These are phyloP conservation scores for Sanghuangporus weigelae DNA, from an alignment of 1,284 basidiomycete species.

Conservation along the genomic window DNA sequence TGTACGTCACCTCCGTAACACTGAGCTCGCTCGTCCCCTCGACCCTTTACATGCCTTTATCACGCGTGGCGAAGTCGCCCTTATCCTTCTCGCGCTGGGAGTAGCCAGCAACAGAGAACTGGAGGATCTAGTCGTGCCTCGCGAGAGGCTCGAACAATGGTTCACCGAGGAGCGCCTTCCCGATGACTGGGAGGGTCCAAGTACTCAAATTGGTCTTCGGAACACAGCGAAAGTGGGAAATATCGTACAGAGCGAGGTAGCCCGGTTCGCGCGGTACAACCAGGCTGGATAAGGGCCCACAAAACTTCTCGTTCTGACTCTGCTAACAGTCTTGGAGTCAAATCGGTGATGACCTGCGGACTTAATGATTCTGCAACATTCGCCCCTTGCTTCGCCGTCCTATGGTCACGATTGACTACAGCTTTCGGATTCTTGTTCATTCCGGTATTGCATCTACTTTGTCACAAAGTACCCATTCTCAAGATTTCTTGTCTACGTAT, in stretches of 20 bases:
- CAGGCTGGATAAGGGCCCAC: not conserved
- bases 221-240: not conserved
- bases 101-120: not conserved
- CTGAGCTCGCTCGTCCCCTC: constrained; percentile 20
- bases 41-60: constrained; percentile 28
- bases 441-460: not conserved
- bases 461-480: not conserved
- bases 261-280: not conserved
- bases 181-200: constrained; percentile 9
- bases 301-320: not conserved
- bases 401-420: not conserved
- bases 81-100: constrained; percentile 21
- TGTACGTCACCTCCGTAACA: constrained; percentile 25
- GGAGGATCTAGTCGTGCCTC: not conserved
- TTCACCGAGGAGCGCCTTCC: constrained; percentile 16
- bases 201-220: constrained; percentile 1
- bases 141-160: constrained; percentile 7
- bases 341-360: not conserved
- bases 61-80: constrained; percentile 31
- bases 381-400: not conserved
- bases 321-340: not conserved
- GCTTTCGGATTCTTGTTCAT: not conserved
- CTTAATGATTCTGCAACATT: not conserved
- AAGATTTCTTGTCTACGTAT: not conserved
- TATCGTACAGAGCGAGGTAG: not conserved